Evolutionary conservation across 768 basidiomycete species (phyloP).

Genomic region (Leucocoprinus leucothites): DNA sequence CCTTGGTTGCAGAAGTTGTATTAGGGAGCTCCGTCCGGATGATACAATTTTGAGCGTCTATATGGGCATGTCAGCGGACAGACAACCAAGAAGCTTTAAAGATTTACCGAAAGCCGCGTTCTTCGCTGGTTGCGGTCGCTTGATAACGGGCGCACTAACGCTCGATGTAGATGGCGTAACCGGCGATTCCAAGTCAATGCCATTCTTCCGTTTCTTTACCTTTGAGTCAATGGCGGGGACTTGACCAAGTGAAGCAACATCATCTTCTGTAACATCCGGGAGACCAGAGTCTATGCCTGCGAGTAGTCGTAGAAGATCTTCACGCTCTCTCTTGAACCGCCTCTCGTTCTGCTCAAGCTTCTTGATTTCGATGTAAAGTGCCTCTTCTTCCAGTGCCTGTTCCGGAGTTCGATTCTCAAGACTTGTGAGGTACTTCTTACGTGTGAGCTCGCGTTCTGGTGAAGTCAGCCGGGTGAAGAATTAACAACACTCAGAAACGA

Average conservation of each 20-base stretch:
- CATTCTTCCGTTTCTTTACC: slow-evolving; percentile 48
- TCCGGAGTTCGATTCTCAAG: slow-evolving; percentile 87
- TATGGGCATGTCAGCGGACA: background rate
- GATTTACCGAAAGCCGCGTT: slow-evolving; percentile 56
- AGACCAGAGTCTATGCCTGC: slow-evolving; percentile 88
- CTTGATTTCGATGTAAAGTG: slow-evolving; percentile 89
- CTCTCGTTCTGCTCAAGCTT: slow-evolving; percentile 93
- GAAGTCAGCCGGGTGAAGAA: background rate
- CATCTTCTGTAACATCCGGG: slow-evolving; percentile 70
- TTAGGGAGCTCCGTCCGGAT: slow-evolving; percentile 57
- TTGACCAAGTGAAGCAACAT: slow-evolving; percentile 46
- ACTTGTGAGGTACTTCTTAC: slow-evolving; percentile 83
- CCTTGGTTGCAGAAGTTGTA: slow-evolving; percentile 61
- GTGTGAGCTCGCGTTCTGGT: slow-evolving; percentile 79
- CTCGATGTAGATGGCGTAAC: slow-evolving; percentile 39
- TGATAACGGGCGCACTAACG: slow-evolving; percentile 31
- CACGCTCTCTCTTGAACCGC: slow-evolving; percentile 82
- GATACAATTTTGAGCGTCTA: slow-evolving; percentile 74
- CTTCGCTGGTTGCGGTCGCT: slow-evolving; percentile 47
- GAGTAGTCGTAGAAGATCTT: slow-evolving; percentile 80
- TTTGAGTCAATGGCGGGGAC: slow-evolving; percentile 48
- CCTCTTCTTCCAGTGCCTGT: slow-evolving; percentile 94
- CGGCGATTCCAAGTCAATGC: slow-evolving; percentile 45
- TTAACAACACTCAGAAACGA: background rate
- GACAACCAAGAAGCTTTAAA: background rate